These are phyloP conservation scores for Raffaelea arxii DNA, from an alignment of 2,329 filamentous ascomycete species.

Conservation along the genomic window DNA sequence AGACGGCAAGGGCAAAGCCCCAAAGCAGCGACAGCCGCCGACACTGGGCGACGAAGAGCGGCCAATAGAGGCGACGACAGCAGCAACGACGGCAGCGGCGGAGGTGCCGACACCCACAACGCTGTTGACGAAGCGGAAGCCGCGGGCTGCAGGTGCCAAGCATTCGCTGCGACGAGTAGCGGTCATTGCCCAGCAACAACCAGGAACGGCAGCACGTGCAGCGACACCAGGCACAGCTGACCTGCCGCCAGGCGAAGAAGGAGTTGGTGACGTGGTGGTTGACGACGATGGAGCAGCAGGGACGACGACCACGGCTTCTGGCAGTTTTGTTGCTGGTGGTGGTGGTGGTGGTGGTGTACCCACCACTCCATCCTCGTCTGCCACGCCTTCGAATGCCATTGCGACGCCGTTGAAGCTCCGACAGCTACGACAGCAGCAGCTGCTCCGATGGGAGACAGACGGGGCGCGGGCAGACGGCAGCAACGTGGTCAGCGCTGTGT, in stretches of 20 bases:
- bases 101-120: slow-evolving; percentile 5
- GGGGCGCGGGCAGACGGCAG: slow-evolving; percentile 19
- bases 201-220: slow-evolving; percentile 22
- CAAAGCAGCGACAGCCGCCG: not conserved
- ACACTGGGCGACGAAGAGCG: too few species aligned
- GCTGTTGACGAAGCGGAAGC: slow-evolving; percentile 11
- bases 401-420: too few species aligned
- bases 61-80: not conserved
- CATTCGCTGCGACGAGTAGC: slow-evolving; percentile 77
- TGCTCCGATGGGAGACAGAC: not conserved
- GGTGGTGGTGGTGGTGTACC: too few species aligned
- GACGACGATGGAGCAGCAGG: not conserved
- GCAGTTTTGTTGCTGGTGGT: too few species aligned
- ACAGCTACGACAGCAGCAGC: slow-evolving; percentile 10
- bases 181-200: slow-evolving; percentile 65
- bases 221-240: not conserved
- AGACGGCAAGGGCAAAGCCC: slow-evolving; percentile 9
- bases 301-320: not conserved
- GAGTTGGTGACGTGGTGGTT: not conserved
- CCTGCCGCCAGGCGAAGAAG: not conserved
- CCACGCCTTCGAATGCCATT: slow-evolving; percentile 25
- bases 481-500: slow-evolving; percentile 47
- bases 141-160: slow-evolving; percentile 23
- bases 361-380: slow-evolving; percentile 22
- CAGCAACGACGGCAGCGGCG: not conserved